A percentile compares a stretch with the other conserved stretches of the same genome.
Conservation (phyloP, 352 stramenopile species). For the Elongisporangium undulatum region DNA sequence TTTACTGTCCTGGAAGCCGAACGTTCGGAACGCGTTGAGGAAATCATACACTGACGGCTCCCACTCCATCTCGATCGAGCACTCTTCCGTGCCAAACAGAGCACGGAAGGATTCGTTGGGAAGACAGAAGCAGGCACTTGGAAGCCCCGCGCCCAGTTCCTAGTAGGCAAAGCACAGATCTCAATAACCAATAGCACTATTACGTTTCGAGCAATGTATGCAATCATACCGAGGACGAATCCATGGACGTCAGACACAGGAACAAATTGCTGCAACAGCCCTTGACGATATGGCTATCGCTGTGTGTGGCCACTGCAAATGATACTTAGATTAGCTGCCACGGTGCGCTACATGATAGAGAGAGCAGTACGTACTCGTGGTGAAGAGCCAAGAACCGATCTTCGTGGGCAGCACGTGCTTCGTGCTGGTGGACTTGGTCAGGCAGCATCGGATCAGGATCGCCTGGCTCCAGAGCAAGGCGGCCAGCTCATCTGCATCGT, state of each 20-base stretch:
- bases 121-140: conserved; percentile 42
- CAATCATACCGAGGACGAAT: conserved; percentile 1
- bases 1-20: conserved; percentile 81
- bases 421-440: conserved; percentile 15
- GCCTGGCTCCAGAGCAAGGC: conserved; percentile 70
- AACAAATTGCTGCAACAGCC: conserved; percentile 78
- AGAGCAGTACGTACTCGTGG: conserved; percentile 44
- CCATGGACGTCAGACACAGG: conserved; percentile 23
- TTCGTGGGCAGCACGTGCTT: conserved; percentile 34
- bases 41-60: conserved; percentile 71
- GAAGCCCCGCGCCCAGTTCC: conserved; percentile 44
- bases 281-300: conserved; percentile 52
- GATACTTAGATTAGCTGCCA: conserved; percentile 4
- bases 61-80: conserved; percentile 61
- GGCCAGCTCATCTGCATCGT: conserved; percentile 38
- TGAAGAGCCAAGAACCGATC: conserved; percentile 77
- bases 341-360: conserved; percentile 1
- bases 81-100: conserved; percentile 22
- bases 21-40: conserved; percentile 66
- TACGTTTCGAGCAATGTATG: background rate
- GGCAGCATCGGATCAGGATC: conserved; percentile 51
- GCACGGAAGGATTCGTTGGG: conserved; percentile 45
- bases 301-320: conserved; percentile 67
- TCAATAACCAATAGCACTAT: background rate
- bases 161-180: conserved; percentile 2